A percentile compares a stretch with the other conserved stretches of the same genome.
phyloP scores from a whole-genome alignment of 495 filamentous ascomycete genomes.

The Penicillium atrosanguineum region DNA sequence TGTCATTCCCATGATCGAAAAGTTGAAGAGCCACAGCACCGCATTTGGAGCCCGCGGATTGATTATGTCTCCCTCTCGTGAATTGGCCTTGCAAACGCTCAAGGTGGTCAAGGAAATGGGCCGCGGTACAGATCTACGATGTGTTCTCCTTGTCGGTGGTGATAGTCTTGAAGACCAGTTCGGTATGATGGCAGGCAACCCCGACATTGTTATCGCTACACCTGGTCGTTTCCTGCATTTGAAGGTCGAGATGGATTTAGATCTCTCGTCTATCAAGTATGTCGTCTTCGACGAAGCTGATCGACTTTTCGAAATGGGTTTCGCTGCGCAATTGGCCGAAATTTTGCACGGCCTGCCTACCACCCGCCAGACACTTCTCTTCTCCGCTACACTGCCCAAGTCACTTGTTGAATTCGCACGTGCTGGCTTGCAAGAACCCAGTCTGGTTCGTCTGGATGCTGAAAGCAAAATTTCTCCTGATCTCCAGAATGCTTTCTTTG shows the following conservation, averaged over 20 bases:
- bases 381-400: slow-evolving; percentile 91
- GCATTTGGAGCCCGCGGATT: slow-evolving; percentile 80
- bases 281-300: slow-evolving; percentile 98
- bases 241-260: slow-evolving; percentile 90
- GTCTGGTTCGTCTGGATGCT: slow-evolving; percentile 80
- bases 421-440: slow-evolving; percentile 87
- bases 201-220: slow-evolving; percentile 94
- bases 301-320: slow-evolving; percentile 96
- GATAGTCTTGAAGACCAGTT: slow-evolving; percentile 98
- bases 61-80: slow-evolving; percentile 86
- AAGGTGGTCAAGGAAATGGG: slow-evolving; percentile 95
- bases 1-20: slow-evolving; percentile 96
- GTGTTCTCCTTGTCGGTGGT: slow-evolving; percentile 86
- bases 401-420: slow-evolving; percentile 94
- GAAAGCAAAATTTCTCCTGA: slow-evolving; percentile 96
- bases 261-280: slow-evolving; percentile 81
- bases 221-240: slow-evolving; percentile 94
- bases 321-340: slow-evolving; percentile 87
- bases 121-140: slow-evolving; percentile 83
- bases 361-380: slow-evolving; percentile 84
- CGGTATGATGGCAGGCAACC: slow-evolving; percentile 84
- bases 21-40: slow-evolving; percentile 82
- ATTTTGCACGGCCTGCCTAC: slow-evolving; percentile 85
- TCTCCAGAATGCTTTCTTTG: slow-evolving; percentile 89
- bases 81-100: slow-evolving; percentile 89